phyloP scores from a whole-genome alignment of 2,329 filamentous ascomycete genomes.

The Microdochium bolleyi region DNA sequence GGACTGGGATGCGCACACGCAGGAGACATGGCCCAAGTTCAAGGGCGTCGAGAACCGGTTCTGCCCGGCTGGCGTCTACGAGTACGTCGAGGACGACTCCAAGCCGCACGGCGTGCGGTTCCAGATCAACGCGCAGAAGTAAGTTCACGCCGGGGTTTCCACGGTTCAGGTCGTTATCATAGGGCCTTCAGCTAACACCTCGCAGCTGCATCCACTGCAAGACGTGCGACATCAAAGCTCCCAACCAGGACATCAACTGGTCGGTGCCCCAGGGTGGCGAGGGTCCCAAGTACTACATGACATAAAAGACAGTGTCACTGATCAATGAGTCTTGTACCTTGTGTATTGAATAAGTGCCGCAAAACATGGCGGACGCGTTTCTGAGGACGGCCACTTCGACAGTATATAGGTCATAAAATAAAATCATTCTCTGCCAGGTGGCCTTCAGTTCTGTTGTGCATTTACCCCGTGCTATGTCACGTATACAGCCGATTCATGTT shows the following conservation, averaged over 20 bases:
- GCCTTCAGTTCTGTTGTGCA: too few relatives aligned
- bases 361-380: background rate
- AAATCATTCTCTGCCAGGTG: too few relatives aligned
- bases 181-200: background rate
- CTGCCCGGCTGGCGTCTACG: conserved; percentile 95
- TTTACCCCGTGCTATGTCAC: too few relatives aligned
- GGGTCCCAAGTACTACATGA: conserved; percentile 65
- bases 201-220: conserved; percentile 96
- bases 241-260: conserved; percentile 96
- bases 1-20: conserved; percentile 88
- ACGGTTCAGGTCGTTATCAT: too few relatives aligned
- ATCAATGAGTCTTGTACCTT: background rate
- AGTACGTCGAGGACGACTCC: conserved; percentile 87
- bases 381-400: too few relatives aligned
- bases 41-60: conserved; percentile 94
- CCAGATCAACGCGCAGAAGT: conserved; percentile 98
- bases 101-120: conserved; percentile 88
- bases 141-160: too few relatives aligned
- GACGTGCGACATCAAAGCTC: conserved; percentile 98
- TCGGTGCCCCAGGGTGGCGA: conserved; percentile 88
- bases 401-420: too few relatives aligned
- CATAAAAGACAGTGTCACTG: conserved; percentile 22
- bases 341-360: background rate
- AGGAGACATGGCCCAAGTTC: conserved; percentile 75
- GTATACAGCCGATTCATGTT: too few relatives aligned